These are phyloP conservation scores for Paramecium sexaurelia DNA, from an alignment of 73 alveolate species.

Conservation along the genomic window DNA sequence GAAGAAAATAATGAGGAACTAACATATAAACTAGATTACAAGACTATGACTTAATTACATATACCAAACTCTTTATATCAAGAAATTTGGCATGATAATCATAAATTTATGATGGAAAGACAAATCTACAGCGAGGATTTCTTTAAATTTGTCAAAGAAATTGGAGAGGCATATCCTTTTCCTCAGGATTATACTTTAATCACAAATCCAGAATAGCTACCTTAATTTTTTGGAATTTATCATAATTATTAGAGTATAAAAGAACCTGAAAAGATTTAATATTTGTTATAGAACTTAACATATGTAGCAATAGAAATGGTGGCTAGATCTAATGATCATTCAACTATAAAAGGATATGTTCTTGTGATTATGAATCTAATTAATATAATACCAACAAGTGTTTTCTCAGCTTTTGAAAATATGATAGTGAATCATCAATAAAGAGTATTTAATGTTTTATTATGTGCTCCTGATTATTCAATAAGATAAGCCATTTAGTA, in stretches of 20 bases:
- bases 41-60: neutral
- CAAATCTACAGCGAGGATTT: conserved; percentile 56
- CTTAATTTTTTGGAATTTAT: conserved; percentile 22
- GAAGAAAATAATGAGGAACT: neutral
- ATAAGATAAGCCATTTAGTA: neutral
- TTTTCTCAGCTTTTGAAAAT: neutral
- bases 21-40: neutral
- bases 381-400: conserved; percentile 4
- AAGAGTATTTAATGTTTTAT: neutral
- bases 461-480: neutral
- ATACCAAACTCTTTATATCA: conserved; percentile 55
- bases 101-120: conserved; percentile 65
- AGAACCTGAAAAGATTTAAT: neutral
- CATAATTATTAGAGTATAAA: neutral
- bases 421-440: neutral
- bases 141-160: conserved; percentile 55
- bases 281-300: neutral
- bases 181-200: neutral
- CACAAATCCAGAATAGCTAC: neutral
- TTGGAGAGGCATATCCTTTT: neutral
- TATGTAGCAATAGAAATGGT: neutral
- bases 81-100: conserved; percentile 68
- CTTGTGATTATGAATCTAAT: neutral
- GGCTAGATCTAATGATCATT: neutral
- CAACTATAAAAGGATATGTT: neutral